A percentile compares a stretch with the other conserved stretches of the same genome.
Conservation (phyloP, 2,329 filamentous ascomycete genomes). For the Pyrenochaeta sp. region DNA sequence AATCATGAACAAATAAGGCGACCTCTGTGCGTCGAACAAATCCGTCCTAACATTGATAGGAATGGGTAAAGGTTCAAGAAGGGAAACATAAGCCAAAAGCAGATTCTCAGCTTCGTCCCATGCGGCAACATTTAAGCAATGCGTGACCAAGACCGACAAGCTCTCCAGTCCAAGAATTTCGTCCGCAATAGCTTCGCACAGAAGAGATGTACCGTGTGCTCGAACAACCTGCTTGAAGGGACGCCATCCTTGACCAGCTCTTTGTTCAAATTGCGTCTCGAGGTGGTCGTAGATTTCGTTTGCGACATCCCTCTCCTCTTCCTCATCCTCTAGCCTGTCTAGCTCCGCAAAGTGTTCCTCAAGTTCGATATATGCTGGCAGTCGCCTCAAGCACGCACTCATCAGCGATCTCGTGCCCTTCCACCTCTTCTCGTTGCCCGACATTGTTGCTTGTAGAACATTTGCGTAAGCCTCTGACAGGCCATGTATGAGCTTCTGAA, state of each 20-base stretch:
- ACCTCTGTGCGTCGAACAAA: conserved; percentile 36
- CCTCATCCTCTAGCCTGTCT: conserved; percentile 37
- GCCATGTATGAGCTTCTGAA: conserved; percentile 42
- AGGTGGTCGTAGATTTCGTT: conserved; percentile 52
- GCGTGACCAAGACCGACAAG: conserved; percentile 34
- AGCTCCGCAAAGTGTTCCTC: conserved; percentile 49
- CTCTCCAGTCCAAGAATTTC: conserved; percentile 35
- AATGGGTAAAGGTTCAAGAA: conserved; percentile 31
- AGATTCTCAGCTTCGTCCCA: conserved; percentile 48
- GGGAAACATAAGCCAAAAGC: conserved; percentile 35
- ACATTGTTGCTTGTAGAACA: conserved; percentile 43
- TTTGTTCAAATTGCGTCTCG: conserved; percentile 46
- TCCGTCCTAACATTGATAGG: conserved; percentile 37
- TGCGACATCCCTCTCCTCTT: conserved; percentile 46
- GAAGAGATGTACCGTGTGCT: conserved; percentile 50
- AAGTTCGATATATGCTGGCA: conserved; percentile 52
- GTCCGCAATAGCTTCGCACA: conserved; percentile 49
- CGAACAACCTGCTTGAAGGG: conserved; percentile 52
- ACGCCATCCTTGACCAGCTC: conserved; percentile 47
- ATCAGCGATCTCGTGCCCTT: conserved; percentile 50
- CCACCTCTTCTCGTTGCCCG: conserved; percentile 27
- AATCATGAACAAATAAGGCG: conserved; percentile 36
- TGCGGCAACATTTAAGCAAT: conserved; percentile 41
- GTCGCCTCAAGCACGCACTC: conserved; percentile 48
- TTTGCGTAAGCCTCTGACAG: conserved; percentile 44